A percentile compares a stretch with the other conserved stretches of the same genome.
Evolutionary conservation across 805 yeast species (phyloP).

Genomic region (Yarrowia deformans): DNA sequence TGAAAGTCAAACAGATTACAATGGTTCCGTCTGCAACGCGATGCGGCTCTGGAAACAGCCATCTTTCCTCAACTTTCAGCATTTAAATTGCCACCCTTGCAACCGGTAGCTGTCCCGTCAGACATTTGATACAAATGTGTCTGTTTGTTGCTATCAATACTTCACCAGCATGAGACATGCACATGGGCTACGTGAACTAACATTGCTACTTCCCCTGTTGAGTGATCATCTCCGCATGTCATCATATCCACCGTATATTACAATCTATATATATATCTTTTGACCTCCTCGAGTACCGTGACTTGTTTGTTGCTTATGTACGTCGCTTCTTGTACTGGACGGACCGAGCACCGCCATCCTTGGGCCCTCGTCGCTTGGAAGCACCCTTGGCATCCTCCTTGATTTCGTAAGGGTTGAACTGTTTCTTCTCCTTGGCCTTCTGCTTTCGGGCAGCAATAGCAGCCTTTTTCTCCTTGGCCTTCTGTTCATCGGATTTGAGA

Average conservation of each 20-base stretch:
- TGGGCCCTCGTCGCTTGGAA: conserved; percentile 39
- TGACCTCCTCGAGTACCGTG: neutral
- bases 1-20: neutral
- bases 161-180: neutral
- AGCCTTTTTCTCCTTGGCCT: conserved; percentile 30
- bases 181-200: neutral
- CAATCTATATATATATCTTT: conserved; percentile 20
- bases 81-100: no score
- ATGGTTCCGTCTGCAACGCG: neutral
- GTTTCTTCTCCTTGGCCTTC: conserved; percentile 37
- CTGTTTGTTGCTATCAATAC: neutral
- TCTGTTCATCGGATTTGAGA: conserved; percentile 41
- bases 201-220: no score
- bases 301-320: conserved; percentile 2
- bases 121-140: no score
- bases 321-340: conserved; percentile 41
- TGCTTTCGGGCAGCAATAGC: conserved; percentile 17
- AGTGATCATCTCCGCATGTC: neutral
- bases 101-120: no score
- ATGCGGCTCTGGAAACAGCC: neutral
- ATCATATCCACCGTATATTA: conserved; percentile 20
- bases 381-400: conserved; percentile 43
- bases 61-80: no score
- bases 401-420: conserved; percentile 44
- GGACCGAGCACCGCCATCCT: conserved; percentile 42